phyloP scores from a whole-genome alignment of 2,329 filamentous ascomycete species.

The Cladobotryum mycophilum region DNA sequence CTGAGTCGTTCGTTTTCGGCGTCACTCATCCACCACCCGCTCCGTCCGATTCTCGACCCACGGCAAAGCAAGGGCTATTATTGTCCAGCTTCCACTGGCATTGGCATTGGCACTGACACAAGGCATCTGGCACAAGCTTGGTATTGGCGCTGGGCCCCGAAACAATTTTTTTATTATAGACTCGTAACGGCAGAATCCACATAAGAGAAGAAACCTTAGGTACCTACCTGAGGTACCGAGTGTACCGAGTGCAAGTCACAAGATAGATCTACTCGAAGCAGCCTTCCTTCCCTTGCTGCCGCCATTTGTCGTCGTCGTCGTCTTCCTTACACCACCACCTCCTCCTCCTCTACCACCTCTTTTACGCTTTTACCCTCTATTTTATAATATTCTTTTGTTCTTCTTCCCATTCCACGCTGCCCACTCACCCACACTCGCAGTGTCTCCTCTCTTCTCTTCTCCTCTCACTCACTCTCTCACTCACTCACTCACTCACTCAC shows the following conservation, averaged over 20 bases:
- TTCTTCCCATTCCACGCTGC: too few species aligned
- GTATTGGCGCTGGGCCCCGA: neutral
- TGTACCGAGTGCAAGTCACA: neutral
- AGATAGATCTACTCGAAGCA: neutral
- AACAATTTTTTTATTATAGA: constrained; percentile 1
- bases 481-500: too few species aligned
- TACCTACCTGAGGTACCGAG: neutral
- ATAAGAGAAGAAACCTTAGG: too few species aligned
- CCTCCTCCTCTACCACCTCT: too few species aligned
- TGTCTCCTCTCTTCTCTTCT: too few species aligned
- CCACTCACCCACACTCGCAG: too few species aligned
- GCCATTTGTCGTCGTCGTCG: too few species aligned
- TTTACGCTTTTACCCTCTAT: too few species aligned
- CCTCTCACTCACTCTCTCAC: too few species aligned
- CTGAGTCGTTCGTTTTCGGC: neutral
- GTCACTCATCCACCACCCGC: neutral
- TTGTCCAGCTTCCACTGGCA: constrained; percentile 1
- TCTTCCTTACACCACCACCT: too few species aligned
- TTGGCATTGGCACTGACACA: neutral
- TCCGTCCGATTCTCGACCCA: constrained; percentile 1
- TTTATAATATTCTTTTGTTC: too few species aligned
- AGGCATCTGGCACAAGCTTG: neutral
- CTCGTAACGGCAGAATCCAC: neutral
- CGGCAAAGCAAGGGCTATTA: constrained; percentile 3
- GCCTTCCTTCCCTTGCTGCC: neutral